These are phyloP conservation scores for Fusarium keratoplasticum DNA, from an alignment of 2,329 filamentous ascomycete species.

Conservation along the genomic window DNA sequence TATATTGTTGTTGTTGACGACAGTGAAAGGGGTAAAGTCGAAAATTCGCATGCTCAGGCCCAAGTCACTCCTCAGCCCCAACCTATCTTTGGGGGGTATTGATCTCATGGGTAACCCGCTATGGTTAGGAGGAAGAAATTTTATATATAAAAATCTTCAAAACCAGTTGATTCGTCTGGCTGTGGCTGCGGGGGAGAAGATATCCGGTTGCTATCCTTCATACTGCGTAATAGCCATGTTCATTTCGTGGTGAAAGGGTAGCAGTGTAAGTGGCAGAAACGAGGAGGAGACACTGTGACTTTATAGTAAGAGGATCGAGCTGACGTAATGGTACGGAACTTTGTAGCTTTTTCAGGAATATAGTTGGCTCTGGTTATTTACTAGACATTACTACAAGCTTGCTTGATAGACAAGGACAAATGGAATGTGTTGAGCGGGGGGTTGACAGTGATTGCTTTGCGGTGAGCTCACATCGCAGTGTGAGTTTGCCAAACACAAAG, in stretches of 20 bases:
- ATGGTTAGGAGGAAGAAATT: background rate
- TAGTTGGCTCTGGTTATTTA: background rate
- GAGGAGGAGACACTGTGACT: background rate
- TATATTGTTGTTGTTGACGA: background rate
- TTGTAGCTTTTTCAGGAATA: fast-evolving
- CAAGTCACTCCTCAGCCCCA: background rate
- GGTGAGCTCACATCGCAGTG: background rate
- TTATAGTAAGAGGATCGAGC: background rate
- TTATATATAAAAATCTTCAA: background rate
- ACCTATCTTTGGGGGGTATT: background rate
- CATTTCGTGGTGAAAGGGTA: background rate
- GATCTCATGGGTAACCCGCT: background rate
- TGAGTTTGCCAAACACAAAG: background rate
- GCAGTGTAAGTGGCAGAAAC: background rate
- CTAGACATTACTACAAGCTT: background rate
- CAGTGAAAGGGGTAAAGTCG: background rate
- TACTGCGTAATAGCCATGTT: background rate
- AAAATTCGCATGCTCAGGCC: background rate
- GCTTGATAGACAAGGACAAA: background rate
- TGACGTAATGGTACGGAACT: too few relatives aligned
- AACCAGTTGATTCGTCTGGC: background rate
- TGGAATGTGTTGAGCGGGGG: background rate
- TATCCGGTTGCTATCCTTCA: background rate
- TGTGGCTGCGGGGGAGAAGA: background rate
- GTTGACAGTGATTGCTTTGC: background rate